phyloP scores from a whole-genome alignment of 176 grass and related monocot genomes.

The Oryza rufipogon region DNA sequence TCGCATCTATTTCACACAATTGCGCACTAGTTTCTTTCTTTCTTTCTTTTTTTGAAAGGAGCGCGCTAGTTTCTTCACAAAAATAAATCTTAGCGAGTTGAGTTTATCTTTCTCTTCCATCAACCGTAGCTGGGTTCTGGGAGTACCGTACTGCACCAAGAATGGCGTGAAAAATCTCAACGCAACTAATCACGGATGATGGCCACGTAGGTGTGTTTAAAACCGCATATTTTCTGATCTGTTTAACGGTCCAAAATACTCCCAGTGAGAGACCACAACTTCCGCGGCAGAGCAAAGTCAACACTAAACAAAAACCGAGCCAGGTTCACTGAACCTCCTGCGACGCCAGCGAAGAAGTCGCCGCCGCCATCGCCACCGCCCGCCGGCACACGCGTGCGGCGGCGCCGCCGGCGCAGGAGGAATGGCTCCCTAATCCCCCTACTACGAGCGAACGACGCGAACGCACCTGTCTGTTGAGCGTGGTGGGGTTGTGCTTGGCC shows the following conservation, averaged over 20 bases:
- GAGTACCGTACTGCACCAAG: too few species aligned
- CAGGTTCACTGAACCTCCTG: slow-evolving; percentile 38
- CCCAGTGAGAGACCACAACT: neutral
- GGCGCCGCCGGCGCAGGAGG: neutral
- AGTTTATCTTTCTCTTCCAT: too few species aligned
- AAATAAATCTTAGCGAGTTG: too few species aligned
- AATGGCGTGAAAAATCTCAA: too few species aligned
- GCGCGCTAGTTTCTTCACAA: too few species aligned
- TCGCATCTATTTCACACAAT: too few species aligned
- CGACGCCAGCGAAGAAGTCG: slow-evolving; percentile 1
- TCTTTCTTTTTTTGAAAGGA: too few species aligned
- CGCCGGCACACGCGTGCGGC: neutral
- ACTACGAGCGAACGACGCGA: neutral
- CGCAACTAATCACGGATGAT: too few species aligned
- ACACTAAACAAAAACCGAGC: neutral
- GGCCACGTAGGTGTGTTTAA: neutral
- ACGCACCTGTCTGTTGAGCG: slow-evolving; percentile 70
- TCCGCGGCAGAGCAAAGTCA: neutral
- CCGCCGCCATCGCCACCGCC: neutral
- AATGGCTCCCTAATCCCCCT: neutral
- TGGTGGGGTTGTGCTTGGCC: slow-evolving; percentile 89
- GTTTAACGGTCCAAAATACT: neutral
- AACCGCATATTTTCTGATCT: neutral
- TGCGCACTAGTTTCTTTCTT: too few species aligned
- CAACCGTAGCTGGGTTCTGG: too few species aligned